These are phyloP conservation scores for Salicornia ramosissima DNA, from an alignment of 148 eudicot genomes.

Conservation along the genomic window DNA sequence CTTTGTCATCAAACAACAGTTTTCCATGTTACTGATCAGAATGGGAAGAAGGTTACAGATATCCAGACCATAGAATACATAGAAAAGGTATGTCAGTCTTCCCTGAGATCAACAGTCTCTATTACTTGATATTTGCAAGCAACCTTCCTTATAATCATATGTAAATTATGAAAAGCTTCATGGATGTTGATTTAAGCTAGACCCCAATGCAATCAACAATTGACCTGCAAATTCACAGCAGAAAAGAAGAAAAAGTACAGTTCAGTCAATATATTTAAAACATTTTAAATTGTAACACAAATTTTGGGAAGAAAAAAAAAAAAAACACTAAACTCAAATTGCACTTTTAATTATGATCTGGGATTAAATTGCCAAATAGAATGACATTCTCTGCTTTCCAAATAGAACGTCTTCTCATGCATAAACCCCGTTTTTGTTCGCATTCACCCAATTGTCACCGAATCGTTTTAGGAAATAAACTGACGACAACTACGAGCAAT, in stretches of 20 bases:
- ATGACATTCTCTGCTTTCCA: too few species aligned
- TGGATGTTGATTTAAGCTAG: not conserved
- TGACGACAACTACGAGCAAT: not conserved
- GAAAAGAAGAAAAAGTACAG: too few species aligned
- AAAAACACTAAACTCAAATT: too few species aligned
- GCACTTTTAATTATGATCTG: too few species aligned
- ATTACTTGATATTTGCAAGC: not conserved
- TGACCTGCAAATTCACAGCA: too few species aligned
- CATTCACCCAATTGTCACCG: not conserved
- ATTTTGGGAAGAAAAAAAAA: too few species aligned
- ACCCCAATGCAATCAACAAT: too few species aligned
- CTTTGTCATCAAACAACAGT: constrained; percentile 47
- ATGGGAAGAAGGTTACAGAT: constrained; percentile 64
- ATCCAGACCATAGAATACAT: constrained; percentile 50
- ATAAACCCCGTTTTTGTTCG: not conserved
- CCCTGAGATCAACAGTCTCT: not conserved
- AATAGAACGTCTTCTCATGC: too few species aligned
- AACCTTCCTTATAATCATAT: not conserved
- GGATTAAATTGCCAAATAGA: too few species aligned
- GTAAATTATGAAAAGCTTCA: not conserved
- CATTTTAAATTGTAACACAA: too few species aligned
- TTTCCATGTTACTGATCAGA: constrained; percentile 74
- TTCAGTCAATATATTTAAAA: too few species aligned
- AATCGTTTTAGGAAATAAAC: not conserved
- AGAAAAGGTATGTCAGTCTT: constrained; percentile 50